Evolutionary conservation across 495 filamentous ascomycete genomes (phyloP), one percentile per base, ranked within the genome.

Genomic region (Tirmania nivea): DNA sequence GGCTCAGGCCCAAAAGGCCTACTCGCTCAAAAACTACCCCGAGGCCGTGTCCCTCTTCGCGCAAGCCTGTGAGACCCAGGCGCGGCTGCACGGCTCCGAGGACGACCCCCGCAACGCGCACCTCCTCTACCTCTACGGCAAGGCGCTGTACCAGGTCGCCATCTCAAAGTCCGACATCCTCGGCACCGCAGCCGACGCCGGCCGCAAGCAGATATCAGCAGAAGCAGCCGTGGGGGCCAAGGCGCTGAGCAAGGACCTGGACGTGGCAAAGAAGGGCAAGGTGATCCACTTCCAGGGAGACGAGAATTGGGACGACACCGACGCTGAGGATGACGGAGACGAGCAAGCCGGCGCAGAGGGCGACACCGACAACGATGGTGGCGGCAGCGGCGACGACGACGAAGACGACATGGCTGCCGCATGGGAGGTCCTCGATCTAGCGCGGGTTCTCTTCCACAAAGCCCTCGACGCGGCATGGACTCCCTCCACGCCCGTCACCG

Each of bases 161-260:
- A 81, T 95, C 59, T 81, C 76, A 67, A 94, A 90, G 63, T 94
- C 85, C 62, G 89, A 95, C 65, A 89, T 97, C 31, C 73, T 97
- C 35, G 90, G 90, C 56, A 80, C 79, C 9, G 84, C 82, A 62
- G 68, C 67, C 16, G 67, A 63, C 6, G 64, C 69, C 31, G 66
- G 64, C 36, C 65, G 69, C 52, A 59, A 66, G 34, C 62, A 65
- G 36, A 63, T 69, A 53, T 56, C 39, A 8, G 53, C 47, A 3
- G 59, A 56, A 34, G 48, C 12, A 10, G 59, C 36, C 20, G 52
- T 54, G 36, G 58, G 48, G 6, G 50, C 53, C 16, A 55, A 49
- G 11, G 53, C 60, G 31, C 34, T 56, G 34, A 48, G 54, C 37
- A 50, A 50, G 37, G 52, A 51, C 1, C 35, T 12, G 12, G 42